These are phyloP conservation scores for Helminthosporium solani DNA, from an alignment of 2,329 filamentous ascomycete species.

Conservation along the genomic window DNA sequence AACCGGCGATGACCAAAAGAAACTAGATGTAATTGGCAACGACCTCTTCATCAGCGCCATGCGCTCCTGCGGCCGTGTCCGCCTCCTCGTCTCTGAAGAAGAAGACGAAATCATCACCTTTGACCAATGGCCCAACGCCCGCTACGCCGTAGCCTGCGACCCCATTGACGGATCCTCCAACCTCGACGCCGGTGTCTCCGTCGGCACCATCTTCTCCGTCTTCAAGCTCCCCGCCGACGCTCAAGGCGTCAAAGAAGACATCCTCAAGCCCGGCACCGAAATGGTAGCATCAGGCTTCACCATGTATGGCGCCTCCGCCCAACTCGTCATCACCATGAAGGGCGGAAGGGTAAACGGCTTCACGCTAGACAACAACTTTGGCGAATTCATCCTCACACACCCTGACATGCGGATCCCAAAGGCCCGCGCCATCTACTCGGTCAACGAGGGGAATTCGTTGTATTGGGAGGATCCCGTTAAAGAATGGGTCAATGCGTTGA, in stretches of 20 bases:
- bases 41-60: conserved; percentile 96
- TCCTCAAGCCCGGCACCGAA: conserved; percentile 86
- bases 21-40: conserved; percentile 98
- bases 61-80: conserved; percentile 86
- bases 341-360: conserved; percentile 92
- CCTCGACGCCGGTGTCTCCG: conserved; percentile 93
- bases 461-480: conserved; percentile 93
- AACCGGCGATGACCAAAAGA: conserved; percentile 98
- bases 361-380: conserved; percentile 92
- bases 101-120: conserved; percentile 93
- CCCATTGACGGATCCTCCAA: conserved; percentile 98
- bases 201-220: conserved; percentile 95
- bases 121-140: conserved; percentile 68
- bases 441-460: conserved; percentile 96
- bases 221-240: conserved; percentile 83
- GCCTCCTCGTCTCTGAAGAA: conserved; percentile 94
- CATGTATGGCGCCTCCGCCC: conserved; percentile 97
- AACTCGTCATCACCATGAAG: conserved; percentile 96
- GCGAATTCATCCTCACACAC: conserved; percentile 98
- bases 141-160: conserved; percentile 95
- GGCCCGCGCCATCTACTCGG: conserved; percentile 85
- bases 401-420: conserved; percentile 87
- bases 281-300: conserved; percentile 96
- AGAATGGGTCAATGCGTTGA: conserved; percentile 85
- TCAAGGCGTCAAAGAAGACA: conserved; percentile 75